Evolutionary conservation across 78 protist genomes (phyloP).

Genomic region (Mastigamoeba balamuthi): DNA sequence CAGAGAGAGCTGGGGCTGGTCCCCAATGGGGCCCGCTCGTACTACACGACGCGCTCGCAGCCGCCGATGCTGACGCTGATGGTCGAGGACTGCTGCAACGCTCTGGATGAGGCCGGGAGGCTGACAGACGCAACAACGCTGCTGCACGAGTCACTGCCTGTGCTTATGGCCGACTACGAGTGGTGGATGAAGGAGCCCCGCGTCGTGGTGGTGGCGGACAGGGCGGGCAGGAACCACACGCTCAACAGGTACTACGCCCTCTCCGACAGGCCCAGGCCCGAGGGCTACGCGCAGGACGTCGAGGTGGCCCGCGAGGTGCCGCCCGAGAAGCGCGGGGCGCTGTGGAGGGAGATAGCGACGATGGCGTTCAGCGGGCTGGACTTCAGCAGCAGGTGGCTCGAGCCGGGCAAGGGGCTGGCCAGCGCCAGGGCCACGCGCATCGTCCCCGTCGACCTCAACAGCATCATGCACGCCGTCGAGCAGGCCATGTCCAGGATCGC

Average conservation of each 20-base stretch:
- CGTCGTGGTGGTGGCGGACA: too few relatives aligned
- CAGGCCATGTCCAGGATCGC: too few relatives aligned
- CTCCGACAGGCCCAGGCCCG: too few relatives aligned
- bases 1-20: slow-evolving; percentile 34
- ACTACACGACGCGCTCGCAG: slow-evolving; percentile 54
- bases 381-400: slow-evolving; percentile 44
- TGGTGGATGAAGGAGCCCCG: too few relatives aligned
- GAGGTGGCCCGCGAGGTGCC: background rate
- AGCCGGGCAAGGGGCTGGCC: background rate
- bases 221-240: too few relatives aligned
- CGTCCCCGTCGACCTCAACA: slow-evolving; percentile 59
- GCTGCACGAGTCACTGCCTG: too few relatives aligned
- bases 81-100: slow-evolving; percentile 10
- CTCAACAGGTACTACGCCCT: too few relatives aligned
- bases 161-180: too few relatives aligned
- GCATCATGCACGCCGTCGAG: too few relatives aligned
- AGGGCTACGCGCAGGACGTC: slow-evolving; percentile 8
- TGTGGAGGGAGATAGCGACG: slow-evolving; percentile 13
- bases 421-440: slow-evolving; percentile 7
- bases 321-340: background rate
- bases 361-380: too few relatives aligned
- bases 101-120: too few relatives aligned
- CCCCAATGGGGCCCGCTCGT: slow-evolving; percentile 66
- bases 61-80: slow-evolving; percentile 63
- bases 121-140: too few relatives aligned